phyloP scores from a whole-genome alignment of 2,329 filamentous ascomycete species.

The Sporothrix curviconia region DNA sequence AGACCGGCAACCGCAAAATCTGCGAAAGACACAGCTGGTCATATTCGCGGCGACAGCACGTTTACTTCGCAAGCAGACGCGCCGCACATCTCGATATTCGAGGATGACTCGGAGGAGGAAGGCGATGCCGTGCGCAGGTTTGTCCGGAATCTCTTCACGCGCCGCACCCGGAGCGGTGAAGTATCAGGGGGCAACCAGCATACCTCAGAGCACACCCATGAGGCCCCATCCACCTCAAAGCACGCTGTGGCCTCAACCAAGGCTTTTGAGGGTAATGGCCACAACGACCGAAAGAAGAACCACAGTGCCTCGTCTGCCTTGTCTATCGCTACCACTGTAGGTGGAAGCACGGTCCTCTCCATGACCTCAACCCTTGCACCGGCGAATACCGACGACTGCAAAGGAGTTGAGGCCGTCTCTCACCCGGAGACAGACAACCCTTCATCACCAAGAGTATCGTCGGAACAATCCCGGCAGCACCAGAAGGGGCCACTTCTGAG shows the following conservation, averaged over 20 bases:
- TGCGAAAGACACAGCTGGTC: not conserved
- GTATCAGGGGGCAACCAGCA: not conserved
- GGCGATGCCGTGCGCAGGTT: slow-evolving; percentile 17
- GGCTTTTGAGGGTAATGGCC: not conserved
- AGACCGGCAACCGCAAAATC: slow-evolving; percentile 12
- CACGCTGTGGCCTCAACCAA: not conserved
- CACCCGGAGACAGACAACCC: not conserved
- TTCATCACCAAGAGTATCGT: slow-evolving; percentile 4
- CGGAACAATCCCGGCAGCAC: not conserved
- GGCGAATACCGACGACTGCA: not conserved
- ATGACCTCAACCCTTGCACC: not conserved
- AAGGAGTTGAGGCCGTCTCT: not conserved
- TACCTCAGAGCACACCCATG: not conserved
- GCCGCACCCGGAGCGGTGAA: slow-evolving; percentile 14
- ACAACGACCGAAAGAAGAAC: slow-evolving; percentile 16
- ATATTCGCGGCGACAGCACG: not conserved
- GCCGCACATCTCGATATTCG: slow-evolving; percentile 16
- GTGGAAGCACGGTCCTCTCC: not conserved
- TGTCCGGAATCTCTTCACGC: slow-evolving; percentile 18
- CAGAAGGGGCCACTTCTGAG: slow-evolving; percentile 16
- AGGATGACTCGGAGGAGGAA: slow-evolving; percentile 20
- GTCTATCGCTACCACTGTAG: slow-evolving; percentile 10
- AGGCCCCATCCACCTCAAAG: not conserved
- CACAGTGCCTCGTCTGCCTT: slow-evolving; percentile 13
- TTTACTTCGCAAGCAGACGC: not conserved